Conservation (phyloP, 164 flowering plant species). For the Dillenia turbinata region DNA sequence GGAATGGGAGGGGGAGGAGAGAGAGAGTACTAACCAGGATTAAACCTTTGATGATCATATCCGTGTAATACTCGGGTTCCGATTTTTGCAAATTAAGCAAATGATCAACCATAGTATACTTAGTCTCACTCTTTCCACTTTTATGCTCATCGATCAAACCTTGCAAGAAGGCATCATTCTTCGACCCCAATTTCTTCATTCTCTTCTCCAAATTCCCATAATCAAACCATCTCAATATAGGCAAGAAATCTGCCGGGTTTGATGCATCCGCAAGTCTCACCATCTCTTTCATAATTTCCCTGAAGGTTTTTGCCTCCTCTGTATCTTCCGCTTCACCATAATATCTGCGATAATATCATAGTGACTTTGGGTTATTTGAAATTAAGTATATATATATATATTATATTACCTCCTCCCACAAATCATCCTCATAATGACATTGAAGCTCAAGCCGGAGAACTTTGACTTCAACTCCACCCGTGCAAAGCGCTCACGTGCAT, state of each 20-base stretch:
- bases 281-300: slow-evolving; percentile 10
- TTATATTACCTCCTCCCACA: slow-evolving; percentile 34
- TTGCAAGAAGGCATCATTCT: slow-evolving; percentile 22
- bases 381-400: too few relatives aligned
- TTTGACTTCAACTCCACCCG: slow-evolving; percentile 23
- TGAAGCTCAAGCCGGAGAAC: slow-evolving; percentile 23
- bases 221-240: slow-evolving; percentile 20
- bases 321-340: slow-evolving; percentile 8
- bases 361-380: not conserved
- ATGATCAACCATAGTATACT: slow-evolving; percentile 17
- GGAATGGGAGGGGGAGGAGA: too few relatives aligned
- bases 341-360: slow-evolving; percentile 6
- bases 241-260: slow-evolving; percentile 22
- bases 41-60: slow-evolving; percentile 24
- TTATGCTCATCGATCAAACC: slow-evolving; percentile 21
- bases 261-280: slow-evolving; percentile 8
- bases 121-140: not conserved
- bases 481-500: not conserved
- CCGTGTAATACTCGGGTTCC: slow-evolving; percentile 24
- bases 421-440: slow-evolving; percentile 36
- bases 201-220: slow-evolving; percentile 17
- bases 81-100: slow-evolving; percentile 20
- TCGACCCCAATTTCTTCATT: not conserved
- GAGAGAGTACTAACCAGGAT: slow-evolving; percentile 14
- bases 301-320: slow-evolving; percentile 10